Conservation (phyloP, 441 rosid genomes). For the Croton setiger region DNA sequence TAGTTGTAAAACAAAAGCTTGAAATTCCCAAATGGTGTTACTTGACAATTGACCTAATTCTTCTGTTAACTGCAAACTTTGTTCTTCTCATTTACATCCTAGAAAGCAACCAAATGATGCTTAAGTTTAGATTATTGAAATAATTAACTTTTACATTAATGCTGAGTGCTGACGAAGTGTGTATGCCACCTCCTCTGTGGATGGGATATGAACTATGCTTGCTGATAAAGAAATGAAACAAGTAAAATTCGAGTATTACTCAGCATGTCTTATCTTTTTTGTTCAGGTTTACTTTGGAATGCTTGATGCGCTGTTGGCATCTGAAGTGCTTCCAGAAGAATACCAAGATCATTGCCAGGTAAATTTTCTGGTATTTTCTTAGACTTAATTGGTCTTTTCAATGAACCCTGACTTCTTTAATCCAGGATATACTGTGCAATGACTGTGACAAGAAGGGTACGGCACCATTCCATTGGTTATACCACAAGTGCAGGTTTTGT, state of each 20-base stretch:
- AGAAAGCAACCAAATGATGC: neutral
- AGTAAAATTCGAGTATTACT: neutral
- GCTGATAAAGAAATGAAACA: neutral
- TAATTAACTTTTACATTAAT: neutral
- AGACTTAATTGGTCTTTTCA: neutral
- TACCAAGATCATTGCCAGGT: slow-evolving; percentile 70
- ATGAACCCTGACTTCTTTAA: neutral
- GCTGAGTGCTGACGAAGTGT: neutral
- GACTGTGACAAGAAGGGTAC: slow-evolving; percentile 81
- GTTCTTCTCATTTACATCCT: neutral
- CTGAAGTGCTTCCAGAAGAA: slow-evolving; percentile 76
- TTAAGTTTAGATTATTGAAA: neutral
- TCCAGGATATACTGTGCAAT: slow-evolving; percentile 83
- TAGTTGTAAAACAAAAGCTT: neutral
- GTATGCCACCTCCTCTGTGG: neutral
- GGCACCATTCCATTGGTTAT: slow-evolving; percentile 85
- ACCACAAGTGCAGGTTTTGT: slow-evolving; percentile 78
- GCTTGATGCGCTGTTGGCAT: slow-evolving; percentile 72
- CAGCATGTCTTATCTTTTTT: slow-evolving; percentile 1
- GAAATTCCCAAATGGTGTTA: neutral
- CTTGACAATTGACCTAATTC: neutral
- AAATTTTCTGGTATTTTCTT: slow-evolving; percentile 5
- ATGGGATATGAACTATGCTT: neutral
- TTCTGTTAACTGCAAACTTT: neutral
- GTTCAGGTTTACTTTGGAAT: slow-evolving; percentile 74